phyloP scores from a whole-genome alignment of 495 filamentous ascomycete genomes.

The Aspergillus baeticus region DNA sequence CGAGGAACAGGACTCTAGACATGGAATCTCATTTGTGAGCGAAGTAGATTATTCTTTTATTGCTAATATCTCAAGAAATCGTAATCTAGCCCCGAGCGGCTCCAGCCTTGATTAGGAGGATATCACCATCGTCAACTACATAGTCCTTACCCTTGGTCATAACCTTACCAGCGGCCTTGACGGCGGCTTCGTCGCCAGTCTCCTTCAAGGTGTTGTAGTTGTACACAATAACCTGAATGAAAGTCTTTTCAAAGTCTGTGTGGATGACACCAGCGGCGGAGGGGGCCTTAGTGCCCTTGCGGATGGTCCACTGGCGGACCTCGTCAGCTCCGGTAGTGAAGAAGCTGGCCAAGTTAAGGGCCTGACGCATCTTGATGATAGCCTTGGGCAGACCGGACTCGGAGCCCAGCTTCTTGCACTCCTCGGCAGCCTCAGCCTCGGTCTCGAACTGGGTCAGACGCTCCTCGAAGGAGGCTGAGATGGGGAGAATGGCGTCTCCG shows the following conservation, averaged over 20 bases:
- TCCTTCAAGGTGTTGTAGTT: conserved; percentile 80
- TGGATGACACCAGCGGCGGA: conserved; percentile 98
- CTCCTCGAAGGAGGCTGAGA: conserved; percentile 91
- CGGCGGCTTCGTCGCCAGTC: conserved; percentile 79
- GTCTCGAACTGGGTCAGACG: conserved; percentile 75
- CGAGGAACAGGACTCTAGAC: too few species aligned
- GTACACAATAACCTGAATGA: conserved; percentile 92
- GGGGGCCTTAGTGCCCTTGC: conserved; percentile 94
- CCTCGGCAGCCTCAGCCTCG: conserved; percentile 76
- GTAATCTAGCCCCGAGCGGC: conserved; percentile 73
- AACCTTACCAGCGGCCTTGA: conserved; percentile 92
- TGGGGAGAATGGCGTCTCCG: conserved; percentile 86
- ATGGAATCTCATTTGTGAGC: too few species aligned
- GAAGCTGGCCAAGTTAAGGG: conserved; percentile 87
- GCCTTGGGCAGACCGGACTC: conserved; percentile 92
- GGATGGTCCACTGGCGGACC: conserved; percentile 97
- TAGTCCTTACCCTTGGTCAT: conserved; percentile 99
- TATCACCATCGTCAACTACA: conserved; percentile 56
- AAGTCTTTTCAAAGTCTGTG: conserved; percentile 98
- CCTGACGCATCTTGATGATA: conserved; percentile 89
- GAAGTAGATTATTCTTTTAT: not conserved
- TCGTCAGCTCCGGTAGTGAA: conserved; percentile 98
- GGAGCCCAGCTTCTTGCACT: conserved; percentile 84
- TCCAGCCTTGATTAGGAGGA: conserved; percentile 90
- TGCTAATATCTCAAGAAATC: not conserved